Percentiles rank a stretch among this genome's conserved stretches.
Evolutionary conservation across 2,329 filamentous ascomycete genomes (phyloP).

Genomic region (Pseudogymnoascus sp.): DNA sequence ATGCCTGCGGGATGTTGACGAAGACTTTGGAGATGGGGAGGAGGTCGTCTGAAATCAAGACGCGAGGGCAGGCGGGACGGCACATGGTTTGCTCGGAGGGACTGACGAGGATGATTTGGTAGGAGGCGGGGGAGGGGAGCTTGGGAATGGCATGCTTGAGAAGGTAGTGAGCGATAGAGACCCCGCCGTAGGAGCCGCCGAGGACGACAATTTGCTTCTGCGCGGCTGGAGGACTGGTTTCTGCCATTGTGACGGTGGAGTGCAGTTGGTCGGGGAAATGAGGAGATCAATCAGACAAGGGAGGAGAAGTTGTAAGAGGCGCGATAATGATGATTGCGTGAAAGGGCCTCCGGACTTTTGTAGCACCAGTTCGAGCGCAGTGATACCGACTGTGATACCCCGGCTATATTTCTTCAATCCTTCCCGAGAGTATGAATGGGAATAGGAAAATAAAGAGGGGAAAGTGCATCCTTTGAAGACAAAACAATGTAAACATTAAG

Average conservation of each 20-base stretch:
- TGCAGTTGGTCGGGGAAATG: background rate
- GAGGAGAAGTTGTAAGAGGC: background rate
- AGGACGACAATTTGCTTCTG: slow-evolving; percentile 39
- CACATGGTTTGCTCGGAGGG: slow-evolving; percentile 35
- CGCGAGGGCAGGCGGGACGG: slow-evolving; percentile 39
- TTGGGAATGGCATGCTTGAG: slow-evolving; percentile 43
- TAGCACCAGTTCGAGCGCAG: background rate
- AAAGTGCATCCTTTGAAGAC: background rate
- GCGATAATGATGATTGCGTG: background rate
- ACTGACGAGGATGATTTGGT: slow-evolving; percentile 38
- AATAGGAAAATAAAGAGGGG: background rate
- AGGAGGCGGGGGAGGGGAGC: slow-evolving; percentile 29
- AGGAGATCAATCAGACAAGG: background rate
- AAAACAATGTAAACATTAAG: background rate
- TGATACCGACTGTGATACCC: background rate
- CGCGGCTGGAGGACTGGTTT: background rate
- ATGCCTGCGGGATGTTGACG: slow-evolving; percentile 31
- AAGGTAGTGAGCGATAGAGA: slow-evolving; percentile 45
- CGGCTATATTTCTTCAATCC: background rate
- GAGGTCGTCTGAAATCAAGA: slow-evolving; percentile 38
- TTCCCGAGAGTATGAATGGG: background rate
- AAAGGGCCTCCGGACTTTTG: background rate
- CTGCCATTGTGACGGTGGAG: background rate
- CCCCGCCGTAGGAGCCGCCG: slow-evolving; percentile 45
- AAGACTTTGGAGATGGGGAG: slow-evolving; percentile 41